These are phyloP conservation scores for Cyberlindnera amylophila DNA, from an alignment of 805 yeast species.

Conservation along the genomic window DNA sequence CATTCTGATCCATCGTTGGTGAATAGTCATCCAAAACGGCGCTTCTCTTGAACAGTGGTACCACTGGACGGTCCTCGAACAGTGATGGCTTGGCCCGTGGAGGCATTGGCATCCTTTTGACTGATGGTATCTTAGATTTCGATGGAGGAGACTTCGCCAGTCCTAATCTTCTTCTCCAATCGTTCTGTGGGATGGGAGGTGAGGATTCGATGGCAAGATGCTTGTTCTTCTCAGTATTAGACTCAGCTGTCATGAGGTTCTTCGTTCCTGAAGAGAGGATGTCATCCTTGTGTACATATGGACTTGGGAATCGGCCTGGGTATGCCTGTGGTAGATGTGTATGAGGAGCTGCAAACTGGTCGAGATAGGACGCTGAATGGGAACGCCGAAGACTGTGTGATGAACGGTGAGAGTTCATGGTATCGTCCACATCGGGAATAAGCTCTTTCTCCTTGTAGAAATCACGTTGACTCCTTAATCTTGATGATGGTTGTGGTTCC, in stretches of 20 bases:
- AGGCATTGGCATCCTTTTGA: too few species aligned
- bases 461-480: neutral
- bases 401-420: slow-evolving; percentile 2
- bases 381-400: slow-evolving; percentile 9
- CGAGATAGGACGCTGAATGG: slow-evolving; percentile 8
- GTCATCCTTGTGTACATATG: slow-evolving; percentile 15
- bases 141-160: slow-evolving; percentile 1
- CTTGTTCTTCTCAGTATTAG: slow-evolving; percentile 18
- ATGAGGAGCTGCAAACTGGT: neutral
- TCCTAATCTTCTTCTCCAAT: slow-evolving; percentile 7
- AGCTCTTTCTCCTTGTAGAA: slow-evolving; percentile 21
- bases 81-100: too few species aligned
- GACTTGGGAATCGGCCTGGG: slow-evolving; percentile 28
- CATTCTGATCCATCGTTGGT: slow-evolving; percentile 9
- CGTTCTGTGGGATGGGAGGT: slow-evolving; percentile 8
- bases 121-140: neutral
- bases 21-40: slow-evolving; percentile 1
- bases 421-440: slow-evolving; percentile 15
- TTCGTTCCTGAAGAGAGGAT: slow-evolving; percentile 17
- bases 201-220: slow-evolving; percentile 5
- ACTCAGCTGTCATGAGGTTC: slow-evolving; percentile 20
- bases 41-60: neutral
- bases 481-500: neutral
- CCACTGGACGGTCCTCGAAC: neutral
- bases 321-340: slow-evolving; percentile 16